Base-by-base conservation (phyloP, 768 basidiomycete species). In the Kwoniella botswanensis region DNA sequence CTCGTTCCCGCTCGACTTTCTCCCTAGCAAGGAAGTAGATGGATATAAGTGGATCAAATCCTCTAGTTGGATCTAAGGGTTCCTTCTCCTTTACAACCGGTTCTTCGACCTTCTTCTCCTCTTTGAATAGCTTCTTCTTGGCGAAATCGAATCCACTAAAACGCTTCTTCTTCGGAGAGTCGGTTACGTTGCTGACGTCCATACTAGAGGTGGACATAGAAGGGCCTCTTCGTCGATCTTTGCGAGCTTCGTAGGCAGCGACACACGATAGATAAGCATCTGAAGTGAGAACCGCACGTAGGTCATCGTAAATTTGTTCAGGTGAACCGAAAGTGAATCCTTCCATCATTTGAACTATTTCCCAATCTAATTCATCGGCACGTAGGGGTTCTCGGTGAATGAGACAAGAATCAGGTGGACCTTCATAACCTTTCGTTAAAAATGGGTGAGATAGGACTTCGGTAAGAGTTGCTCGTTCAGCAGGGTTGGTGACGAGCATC, bases 11-110 rank as follows among this genome's bases (percentile, higher is more conserved):
- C 80, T 98, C 94, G 79, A 94, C 86, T 87, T 98, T 98, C 86
- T 99, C 97, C 64, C 93, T 87, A 4, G 95, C 92, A 21, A 99
- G 89, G 85, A 90, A 98, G 83, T 99, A 99, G 85, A 99, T 98
- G 41, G 94, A 93, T 57, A 98, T 88, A 29, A 99, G 87, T 0
- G 94, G 95, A 82, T 98, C 94, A 86, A 93, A 99, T 1, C 94
- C 97, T 65, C 88, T 86, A 15, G 93, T 96, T 4, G 96, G 95
- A 79, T 99, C 96, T 29, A 72, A 86, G 10, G 75, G 76, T 57
- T 86, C 85, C 61, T 70, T 74, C 62, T 77, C 79, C 44, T 74
- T 72, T 44, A 67, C 63, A n/a, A 65, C 61, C 43, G 68, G 69
- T 67, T 77, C 78, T 29, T 80, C 79, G 2, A 68, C 74, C 60